Base-by-base conservation (phyloP, 352 stramenopile species). In the Phytopythium boreale region DNA sequence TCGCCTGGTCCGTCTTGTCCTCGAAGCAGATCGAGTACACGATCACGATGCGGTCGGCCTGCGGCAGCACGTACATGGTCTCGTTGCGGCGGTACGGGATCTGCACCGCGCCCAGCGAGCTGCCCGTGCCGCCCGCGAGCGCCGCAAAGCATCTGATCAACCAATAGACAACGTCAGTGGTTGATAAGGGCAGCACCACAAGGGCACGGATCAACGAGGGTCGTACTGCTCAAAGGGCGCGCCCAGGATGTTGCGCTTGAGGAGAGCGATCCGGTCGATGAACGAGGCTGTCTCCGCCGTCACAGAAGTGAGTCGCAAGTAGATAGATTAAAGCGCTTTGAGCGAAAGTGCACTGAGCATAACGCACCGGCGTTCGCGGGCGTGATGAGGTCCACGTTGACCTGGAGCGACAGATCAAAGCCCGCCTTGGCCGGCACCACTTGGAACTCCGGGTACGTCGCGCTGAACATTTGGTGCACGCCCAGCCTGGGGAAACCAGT, bases 21-120 rank as follows among this genome's bases (percentile, higher is more conserved):
- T 88, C 80, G 64, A 98, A 98, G 64, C 94, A 94, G 26, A 98
- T 78, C 49, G 82, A 92, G 68, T 97, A 98, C 53, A 97, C 89
- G 51, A 98, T 85, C 53, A 97, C 88, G 60, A 98, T 92, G 59
- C 93, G 87, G 59, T 97, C 89, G 4, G 73, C 74, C 63, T 94
- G 83, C 17, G 89, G 89, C n/a, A 95, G 66, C 29, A 96, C 79
- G 46, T 89, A 95, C 50, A 96, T 92, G 46, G 76, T 90, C 66
- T 96, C 89, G 59, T 92, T 87, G 59, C 83, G 86, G 31, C 87
- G 86, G 72, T 92, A 96, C n/a, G 84, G 86, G 62, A 96, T 93
- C 63, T 93, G 82, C 59, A 92, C 85, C 0, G 83, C 70, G 10
- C 72, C 73, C 1, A 95, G 71, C 12, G 76, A 75, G 31, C 62